Base-by-base conservation (phyloP, 352 stramenopile species). In the Pythium grandisporangium region DNA sequence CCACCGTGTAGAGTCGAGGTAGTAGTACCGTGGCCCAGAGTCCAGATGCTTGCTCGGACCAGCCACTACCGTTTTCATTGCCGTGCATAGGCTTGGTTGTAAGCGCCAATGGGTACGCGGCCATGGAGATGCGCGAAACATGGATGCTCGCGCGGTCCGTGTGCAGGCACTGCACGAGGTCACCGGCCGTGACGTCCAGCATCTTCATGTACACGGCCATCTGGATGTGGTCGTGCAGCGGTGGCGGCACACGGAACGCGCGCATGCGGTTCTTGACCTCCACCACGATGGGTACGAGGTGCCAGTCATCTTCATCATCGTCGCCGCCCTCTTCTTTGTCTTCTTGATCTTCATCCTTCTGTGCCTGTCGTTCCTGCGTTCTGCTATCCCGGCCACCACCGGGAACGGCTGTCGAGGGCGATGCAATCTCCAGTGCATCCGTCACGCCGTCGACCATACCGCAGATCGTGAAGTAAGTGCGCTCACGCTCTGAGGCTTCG, bases 121-220 rank as follows among this genome's bases (percentile, higher is more conserved):
- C 52, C 41, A 85, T 41, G 19, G 61, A 67, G 16, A 84, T 51
- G 3, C 74, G 57, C 17, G 74, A 77, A 35, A 86, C 48, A 29
- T 70, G 56, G 46, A 87, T 84, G 13, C 24, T 44, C 20, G 70
- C 57, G 3, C 58, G 33, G 38, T 73, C 57, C 6, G 50, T 34
- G 39, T 86, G 56, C 37, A 86, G 45, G 39, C 70, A 90, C 54
- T 90, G 66, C 16, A 91, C 66, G 37, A 91, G 50, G 42, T 91
- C 70, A 14, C 74, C 77, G 23, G 75, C 51, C 7, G 58, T 42
- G 23, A 88, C 47, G 1, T 45, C 55, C 4, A 88, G 44, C 74
- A 91, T 82, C 50, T 91, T 91, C 55, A 91, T 77, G 49, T 91
- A 91, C 17, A 91, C 60, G 13, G 72, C 74, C 50, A 88, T 67